Base-by-base conservation (phyloP, 176 grass and related monocot genomes). In the Secale cereale region DNA sequence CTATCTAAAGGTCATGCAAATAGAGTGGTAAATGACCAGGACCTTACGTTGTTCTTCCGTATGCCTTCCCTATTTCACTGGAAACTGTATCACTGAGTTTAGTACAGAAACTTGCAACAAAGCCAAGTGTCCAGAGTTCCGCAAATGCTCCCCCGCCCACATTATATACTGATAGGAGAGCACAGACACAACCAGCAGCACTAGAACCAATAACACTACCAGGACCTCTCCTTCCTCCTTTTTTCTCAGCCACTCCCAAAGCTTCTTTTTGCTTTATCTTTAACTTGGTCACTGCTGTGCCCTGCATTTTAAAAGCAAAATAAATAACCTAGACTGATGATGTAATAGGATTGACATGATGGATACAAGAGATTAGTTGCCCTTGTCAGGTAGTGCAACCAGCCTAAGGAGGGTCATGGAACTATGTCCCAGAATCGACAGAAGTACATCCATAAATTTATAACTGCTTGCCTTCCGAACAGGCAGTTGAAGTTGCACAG, bases 41-140 rank as follows among this genome's bases (percentile, higher is more conserved):
- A 83, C 56, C 86, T 94, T 91, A 98, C 93, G 91, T 78, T 87
- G 84, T 98, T 81, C 89, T 95, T 85, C 93, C 93, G 65, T 91
- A 98, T 54, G 91, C 91, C 86, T 98, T 95, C 25, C 97, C 97
- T 46, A 98, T 89, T 95, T 98, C 97, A 81, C 97, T 95, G 56
- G 97, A 95, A 86, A 90, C 91, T 5, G 91, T 98, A 66, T 98
- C 97, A 65, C 84, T 95, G 87, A 98, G 83, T 86, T 98, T 98
- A 57, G 93, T 94, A 89, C 97, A 96, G 69, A 91, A 96, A 86
- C 88, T 95, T 12, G 97, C 97, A 96, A 92, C 81, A 89, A 96
- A 98, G 16, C 93, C 97, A 65, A 98, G 88, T 82, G n/a, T 87
- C 90, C 93, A 98, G 43, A 98, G 79, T 43, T 74, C 78, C 52